phyloP scores from a whole-genome alignment of 1,284 basidiomycete species.

The Jaminaea rosea region DNA sequence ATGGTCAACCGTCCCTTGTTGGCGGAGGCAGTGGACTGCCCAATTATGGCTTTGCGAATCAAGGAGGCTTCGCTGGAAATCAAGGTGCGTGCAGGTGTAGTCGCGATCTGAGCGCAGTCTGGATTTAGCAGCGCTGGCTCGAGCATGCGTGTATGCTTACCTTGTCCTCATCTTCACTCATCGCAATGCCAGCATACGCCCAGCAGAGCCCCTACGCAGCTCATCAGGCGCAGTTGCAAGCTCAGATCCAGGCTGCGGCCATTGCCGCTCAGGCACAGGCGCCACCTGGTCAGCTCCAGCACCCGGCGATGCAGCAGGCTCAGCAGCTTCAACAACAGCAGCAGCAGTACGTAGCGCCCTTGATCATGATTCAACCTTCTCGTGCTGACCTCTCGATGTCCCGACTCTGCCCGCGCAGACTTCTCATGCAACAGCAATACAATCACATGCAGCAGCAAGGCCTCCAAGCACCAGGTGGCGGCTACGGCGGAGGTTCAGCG shows the following conservation, averaged over 20 bases:
- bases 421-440: slow-evolving; percentile 4
- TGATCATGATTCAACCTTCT: slow-evolving; percentile 10
- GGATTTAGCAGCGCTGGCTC: neutral
- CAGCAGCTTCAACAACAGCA: slow-evolving; percentile 38
- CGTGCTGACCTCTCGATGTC: too few species aligned
- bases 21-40: slow-evolving; percentile 1
- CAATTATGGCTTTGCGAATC: slow-evolving; percentile 25
- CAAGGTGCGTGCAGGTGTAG: slow-evolving; percentile 22
- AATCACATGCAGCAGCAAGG: slow-evolving; percentile 13
- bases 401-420: too few species aligned
- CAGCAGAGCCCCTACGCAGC: slow-evolving; percentile 24
- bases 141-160: neutral
- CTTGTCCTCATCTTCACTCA: too few species aligned
- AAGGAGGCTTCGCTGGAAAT: slow-evolving; percentile 38
- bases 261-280: slow-evolving; percentile 35
- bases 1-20: neutral
- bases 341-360: slow-evolving; percentile 15
- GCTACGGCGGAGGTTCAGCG: neutral
- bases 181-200: slow-evolving; percentile 22
- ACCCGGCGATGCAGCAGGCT: slow-evolving; percentile 37
- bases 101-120: neutral
- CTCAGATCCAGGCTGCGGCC: slow-evolving; percentile 39
- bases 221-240: slow-evolving; percentile 23
- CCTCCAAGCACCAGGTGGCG: slow-evolving; percentile 18
- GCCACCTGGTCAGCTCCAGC: slow-evolving; percentile 38